A percentile compares a stretch with the other conserved stretches of the same genome.
These are phyloP conservation scores for Cephalotrichum gorgonifer DNA, from an alignment of 2,329 filamentous ascomycete genomes.

Conservation along the genomic window DNA sequence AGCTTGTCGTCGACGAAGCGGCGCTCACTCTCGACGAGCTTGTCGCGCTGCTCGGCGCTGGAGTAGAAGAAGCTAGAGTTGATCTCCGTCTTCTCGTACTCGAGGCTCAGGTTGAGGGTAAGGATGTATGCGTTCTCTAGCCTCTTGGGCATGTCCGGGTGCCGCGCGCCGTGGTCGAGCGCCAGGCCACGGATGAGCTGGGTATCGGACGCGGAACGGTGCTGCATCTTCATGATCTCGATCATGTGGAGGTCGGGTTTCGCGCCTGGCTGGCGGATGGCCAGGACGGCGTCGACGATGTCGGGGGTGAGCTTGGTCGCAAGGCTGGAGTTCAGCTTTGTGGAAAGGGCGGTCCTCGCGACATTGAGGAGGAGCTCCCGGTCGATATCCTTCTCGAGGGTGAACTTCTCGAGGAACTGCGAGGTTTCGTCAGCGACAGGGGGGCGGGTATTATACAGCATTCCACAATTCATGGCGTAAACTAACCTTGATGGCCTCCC, in stretches of 20 bases:
- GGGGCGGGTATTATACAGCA: background rate
- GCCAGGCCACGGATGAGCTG: slow-evolving; percentile 90
- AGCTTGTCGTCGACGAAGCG: slow-evolving; percentile 93
- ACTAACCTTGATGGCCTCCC: slow-evolving; percentile 71
- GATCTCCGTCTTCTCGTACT: slow-evolving; percentile 99
- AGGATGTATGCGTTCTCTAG: slow-evolving; percentile 94
- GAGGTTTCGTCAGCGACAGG: background rate
- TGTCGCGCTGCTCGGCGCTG: slow-evolving; percentile 91
- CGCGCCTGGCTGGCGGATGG: slow-evolving; percentile 79
- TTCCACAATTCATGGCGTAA: too few relatives aligned
- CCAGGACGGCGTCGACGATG: slow-evolving; percentile 91
- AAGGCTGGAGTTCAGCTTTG: slow-evolving; percentile 83
- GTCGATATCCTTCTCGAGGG: slow-evolving; percentile 78
- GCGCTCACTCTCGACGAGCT: slow-evolving; percentile 94
- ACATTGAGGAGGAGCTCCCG: slow-evolving; percentile 89
- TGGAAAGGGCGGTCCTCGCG: slow-evolving; percentile 86
- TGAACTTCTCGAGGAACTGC: slow-evolving; percentile 89
- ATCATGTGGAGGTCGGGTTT: slow-evolving; percentile 99
- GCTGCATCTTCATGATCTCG: slow-evolving; percentile 99
- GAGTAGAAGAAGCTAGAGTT: slow-evolving; percentile 99
- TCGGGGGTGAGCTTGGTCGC: slow-evolving; percentile 87
- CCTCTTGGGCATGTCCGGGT: slow-evolving; percentile 96
- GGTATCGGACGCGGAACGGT: slow-evolving; percentile 89
- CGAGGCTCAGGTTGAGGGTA: slow-evolving; percentile 89
- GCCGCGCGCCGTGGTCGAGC: slow-evolving; percentile 87